A percentile compares a stretch with the other conserved stretches of the same genome.
Evolutionary conservation across 192 early-diverging fungal genomes (phyloP).

Genomic region (Kappamyces sp.): DNA sequence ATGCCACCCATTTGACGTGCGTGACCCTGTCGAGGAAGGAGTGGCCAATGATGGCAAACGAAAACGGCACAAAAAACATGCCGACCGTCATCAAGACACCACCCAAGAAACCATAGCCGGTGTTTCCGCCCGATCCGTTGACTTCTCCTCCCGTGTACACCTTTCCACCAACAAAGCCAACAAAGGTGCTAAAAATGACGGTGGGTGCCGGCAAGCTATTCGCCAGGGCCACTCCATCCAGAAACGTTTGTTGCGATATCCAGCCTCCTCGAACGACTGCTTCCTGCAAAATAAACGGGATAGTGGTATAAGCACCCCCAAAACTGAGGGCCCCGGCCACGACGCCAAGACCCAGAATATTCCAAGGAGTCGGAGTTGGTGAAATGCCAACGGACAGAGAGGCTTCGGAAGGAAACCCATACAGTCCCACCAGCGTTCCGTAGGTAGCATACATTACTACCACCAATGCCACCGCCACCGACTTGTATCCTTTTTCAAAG

Average conservation of each 20-base stretch:
- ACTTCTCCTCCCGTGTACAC: not conserved
- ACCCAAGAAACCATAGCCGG: constrained; percentile 28
- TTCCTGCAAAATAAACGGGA: constrained; percentile 50
- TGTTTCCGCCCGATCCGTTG: constrained; percentile 3
- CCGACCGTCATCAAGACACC: constrained; percentile 28
- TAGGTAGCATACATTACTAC: constrained; percentile 30
- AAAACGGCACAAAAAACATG: constrained; percentile 30
- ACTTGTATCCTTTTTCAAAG: constrained; percentile 21
- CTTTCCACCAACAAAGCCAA: constrained; percentile 33
- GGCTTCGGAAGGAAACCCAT: constrained; percentile 37
- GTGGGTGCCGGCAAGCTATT: constrained; percentile 43
- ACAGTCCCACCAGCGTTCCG: constrained; percentile 32
- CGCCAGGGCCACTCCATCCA: constrained; percentile 47
- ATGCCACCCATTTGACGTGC: constrained; percentile 14
- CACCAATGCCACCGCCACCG: constrained; percentile 17
- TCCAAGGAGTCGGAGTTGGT: constrained; percentile 26
- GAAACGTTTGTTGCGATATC: constrained; percentile 40
- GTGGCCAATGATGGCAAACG: constrained; percentile 38
- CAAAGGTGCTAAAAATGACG: constrained; percentile 46
- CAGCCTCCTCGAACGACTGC: constrained; percentile 46
- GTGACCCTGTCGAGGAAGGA: constrained; percentile 25
- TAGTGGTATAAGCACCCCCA: constrained; percentile 52
- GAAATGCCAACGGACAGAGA: constrained; percentile 41
- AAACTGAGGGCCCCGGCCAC: constrained; percentile 43
- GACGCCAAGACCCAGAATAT: constrained; percentile 42